These are phyloP conservation scores for Mallotus japonicus DNA, from an alignment of 441 rosid genomes.

Conservation along the genomic window DNA sequence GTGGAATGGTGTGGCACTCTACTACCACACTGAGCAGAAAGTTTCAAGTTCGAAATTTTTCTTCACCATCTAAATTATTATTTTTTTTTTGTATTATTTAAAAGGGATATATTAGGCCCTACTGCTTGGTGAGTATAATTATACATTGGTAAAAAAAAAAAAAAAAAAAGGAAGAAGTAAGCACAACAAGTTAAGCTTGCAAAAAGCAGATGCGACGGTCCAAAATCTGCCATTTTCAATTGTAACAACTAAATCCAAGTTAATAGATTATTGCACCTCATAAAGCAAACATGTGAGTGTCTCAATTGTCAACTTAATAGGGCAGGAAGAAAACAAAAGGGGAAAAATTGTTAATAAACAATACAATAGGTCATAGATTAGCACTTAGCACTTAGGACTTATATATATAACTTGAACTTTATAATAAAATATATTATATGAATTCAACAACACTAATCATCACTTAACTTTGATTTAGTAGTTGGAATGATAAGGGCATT, in stretches of 20 bases:
- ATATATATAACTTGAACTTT: not conserved
- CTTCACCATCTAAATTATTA: too few relatives aligned
- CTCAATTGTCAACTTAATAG: not conserved
- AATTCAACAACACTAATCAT: conserved; percentile 1
- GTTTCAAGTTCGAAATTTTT: too few relatives aligned
- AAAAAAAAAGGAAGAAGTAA: too few relatives aligned
- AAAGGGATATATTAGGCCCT: too few relatives aligned
- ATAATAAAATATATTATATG: too few relatives aligned
- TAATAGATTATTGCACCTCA: not conserved
- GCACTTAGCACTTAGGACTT: not conserved
- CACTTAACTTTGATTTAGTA: not conserved
- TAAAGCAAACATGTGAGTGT: conserved; percentile 4
- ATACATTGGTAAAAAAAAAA: too few relatives aligned
- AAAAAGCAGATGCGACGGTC: too few relatives aligned
- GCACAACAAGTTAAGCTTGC: too few relatives aligned
- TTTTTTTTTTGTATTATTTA: too few relatives aligned
- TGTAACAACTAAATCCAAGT: not conserved
- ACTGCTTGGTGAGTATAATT: too few relatives aligned
- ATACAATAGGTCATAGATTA: not conserved
- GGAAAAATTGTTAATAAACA: not conserved
- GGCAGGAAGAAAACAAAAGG: not conserved
- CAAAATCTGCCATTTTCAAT: not conserved
- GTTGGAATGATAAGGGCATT: not conserved
- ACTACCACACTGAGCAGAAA: too few relatives aligned
- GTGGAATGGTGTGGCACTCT: too few relatives aligned